phyloP scores from a whole-genome alignment of 176 grass and related monocot species.

The Pontederia crassipes region DNA sequence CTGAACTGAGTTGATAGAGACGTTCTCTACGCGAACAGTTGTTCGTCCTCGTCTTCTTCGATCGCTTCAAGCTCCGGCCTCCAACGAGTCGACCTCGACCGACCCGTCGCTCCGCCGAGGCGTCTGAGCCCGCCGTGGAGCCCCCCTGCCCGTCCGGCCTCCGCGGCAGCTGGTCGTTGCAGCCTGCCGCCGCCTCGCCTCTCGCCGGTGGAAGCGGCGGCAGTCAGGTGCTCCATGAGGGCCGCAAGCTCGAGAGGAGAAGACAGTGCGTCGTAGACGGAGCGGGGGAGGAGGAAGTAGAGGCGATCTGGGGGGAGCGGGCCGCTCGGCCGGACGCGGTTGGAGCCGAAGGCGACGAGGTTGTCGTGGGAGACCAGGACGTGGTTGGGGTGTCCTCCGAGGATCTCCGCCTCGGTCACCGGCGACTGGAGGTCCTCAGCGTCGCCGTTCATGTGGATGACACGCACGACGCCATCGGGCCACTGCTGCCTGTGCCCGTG shows the following conservation, averaged over 20 bases:
- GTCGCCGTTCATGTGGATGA: conserved; percentile 96
- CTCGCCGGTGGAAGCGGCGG: too few relatives aligned
- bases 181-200: conserved; percentile 21
- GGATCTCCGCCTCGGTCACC: conserved; percentile 51
- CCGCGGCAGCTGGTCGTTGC: background rate
- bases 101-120: too few relatives aligned
- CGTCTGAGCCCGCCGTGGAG: background rate
- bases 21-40: too few relatives aligned
- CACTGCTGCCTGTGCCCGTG: too few relatives aligned
- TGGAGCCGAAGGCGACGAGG: conserved; percentile 35
- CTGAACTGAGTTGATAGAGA: too few relatives aligned
- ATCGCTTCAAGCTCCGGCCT: background rate
- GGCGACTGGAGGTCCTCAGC: conserved; percentile 61
- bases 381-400: conserved; percentile 23
- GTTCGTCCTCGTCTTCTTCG: too few relatives aligned
- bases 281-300: conserved; percentile 82
- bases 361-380: conserved; percentile 62
- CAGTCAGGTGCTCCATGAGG: conserved; percentile 70
- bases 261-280: conserved; percentile 50
- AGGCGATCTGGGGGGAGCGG: conserved; percentile 58
- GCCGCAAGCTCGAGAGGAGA: conserved; percentile 73
- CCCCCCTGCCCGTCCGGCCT: background rate
- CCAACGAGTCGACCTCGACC: background rate
- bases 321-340: conserved; percentile 47
- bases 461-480: too few relatives aligned